Conservation (phyloP, 2,329 filamentous ascomycete species). For the Fusarium longipes region DNA sequence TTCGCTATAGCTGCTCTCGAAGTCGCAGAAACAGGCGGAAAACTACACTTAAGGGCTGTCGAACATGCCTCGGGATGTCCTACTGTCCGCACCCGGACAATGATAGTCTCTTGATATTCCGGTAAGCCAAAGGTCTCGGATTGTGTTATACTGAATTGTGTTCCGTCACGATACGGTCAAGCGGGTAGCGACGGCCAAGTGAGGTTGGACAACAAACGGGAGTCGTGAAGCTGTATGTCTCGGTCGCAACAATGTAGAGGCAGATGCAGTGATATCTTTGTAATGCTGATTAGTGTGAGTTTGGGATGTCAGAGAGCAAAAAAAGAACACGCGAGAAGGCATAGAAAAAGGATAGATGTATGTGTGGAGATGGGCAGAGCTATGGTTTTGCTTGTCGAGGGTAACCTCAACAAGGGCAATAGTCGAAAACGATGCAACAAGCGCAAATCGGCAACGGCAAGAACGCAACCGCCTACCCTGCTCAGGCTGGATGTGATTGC, state of each 20-base stretch:
- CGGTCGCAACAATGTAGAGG: conserved; percentile 42
- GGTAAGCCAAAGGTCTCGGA: conserved; percentile 37
- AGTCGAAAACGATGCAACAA: conserved; percentile 34
- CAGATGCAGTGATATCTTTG: conserved; percentile 42
- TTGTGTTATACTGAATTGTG: conserved; percentile 22
- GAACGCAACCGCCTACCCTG: conserved; percentile 44
- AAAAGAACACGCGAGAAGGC: conserved; percentile 26
- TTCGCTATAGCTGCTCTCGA: conserved; percentile 41
- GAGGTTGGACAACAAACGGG: conserved; percentile 41
- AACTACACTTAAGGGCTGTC: conserved; percentile 51
- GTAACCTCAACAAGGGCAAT: conserved; percentile 24
- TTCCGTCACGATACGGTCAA: conserved; percentile 35
- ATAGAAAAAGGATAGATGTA: conserved; percentile 27
- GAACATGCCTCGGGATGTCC: conserved; percentile 54
- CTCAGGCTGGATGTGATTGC: conserved; percentile 41
- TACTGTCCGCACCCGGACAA: conserved; percentile 50
- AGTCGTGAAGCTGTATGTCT: conserved; percentile 48
- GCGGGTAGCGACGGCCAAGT: conserved; percentile 39
- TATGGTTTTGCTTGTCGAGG: conserved; percentile 44
- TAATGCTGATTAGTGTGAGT: conserved; percentile 25
- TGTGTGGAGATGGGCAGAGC: conserved; percentile 39
- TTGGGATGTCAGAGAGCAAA: conserved; percentile 24
- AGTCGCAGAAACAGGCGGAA: conserved; percentile 46
- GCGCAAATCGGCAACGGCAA: conserved; percentile 38
- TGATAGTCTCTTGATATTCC: conserved; percentile 32